Conservation (phyloP, 805 yeast genomes). For the Monosporozyma unispora region DNA sequence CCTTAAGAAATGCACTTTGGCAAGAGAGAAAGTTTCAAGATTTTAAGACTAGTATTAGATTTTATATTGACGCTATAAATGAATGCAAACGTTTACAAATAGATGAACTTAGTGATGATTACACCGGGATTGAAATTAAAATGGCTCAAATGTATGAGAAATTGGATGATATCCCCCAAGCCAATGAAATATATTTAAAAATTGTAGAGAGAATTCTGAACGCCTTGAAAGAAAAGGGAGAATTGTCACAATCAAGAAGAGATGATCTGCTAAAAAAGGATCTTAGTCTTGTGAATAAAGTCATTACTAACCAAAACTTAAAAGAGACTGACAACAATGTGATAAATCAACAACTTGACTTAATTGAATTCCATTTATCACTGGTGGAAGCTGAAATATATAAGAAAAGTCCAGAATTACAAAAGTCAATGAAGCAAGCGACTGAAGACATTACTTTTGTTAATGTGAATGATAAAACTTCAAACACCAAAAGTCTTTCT, state of each 20-base stretch:
- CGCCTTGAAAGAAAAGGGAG: constrained; percentile 33
- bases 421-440: constrained; percentile 12
- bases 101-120: constrained; percentile 57
- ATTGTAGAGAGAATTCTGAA: constrained; percentile 46
- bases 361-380: constrained; percentile 46
- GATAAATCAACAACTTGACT: constrained; percentile 35
- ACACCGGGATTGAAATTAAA: constrained; percentile 81
- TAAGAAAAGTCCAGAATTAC: constrained; percentile 23
- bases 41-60: constrained; percentile 53
- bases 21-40: constrained; percentile 58
- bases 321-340: constrained; percentile 32
- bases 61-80: constrained; percentile 64
- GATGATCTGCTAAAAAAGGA: constrained; percentile 57
- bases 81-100: constrained; percentile 45
- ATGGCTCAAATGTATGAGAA: constrained; percentile 78
- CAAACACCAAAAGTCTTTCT: background rate
- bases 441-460: constrained; percentile 3
- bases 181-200: constrained; percentile 55
- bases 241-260: background rate
- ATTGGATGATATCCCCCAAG: constrained; percentile 49
- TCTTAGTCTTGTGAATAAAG: constrained; percentile 51
- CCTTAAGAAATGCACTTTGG: constrained; percentile 65
- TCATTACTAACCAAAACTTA: constrained; percentile 33
- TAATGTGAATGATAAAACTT: background rate
- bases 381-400: constrained; percentile 47